Percentiles rank a stretch among this genome's conserved stretches.
Conservation (phyloP, 1,284 basidiomycete genomes). For the Ceratobasidium sp. region DNA sequence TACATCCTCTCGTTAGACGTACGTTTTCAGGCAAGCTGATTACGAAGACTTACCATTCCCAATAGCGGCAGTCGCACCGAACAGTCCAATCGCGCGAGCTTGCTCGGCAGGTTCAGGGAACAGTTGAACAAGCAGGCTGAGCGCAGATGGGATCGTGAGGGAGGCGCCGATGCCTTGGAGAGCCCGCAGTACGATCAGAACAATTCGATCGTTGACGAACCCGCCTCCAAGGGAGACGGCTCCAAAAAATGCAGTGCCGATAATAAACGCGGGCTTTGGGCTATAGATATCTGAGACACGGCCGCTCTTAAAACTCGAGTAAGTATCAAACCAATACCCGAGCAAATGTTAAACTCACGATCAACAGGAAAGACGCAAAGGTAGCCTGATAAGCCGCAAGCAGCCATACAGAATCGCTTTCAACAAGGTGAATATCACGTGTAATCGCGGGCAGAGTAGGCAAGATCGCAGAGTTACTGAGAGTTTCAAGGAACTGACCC, state of each 20-base stretch:
- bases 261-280: slow-evolving; percentile 42
- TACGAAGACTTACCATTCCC: slow-evolving; percentile 60
- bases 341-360: slow-evolving; percentile 9
- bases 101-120: slow-evolving; percentile 59
- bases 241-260: slow-evolving; percentile 33
- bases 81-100: slow-evolving; percentile 62
- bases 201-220: no score
- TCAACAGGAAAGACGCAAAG: slow-evolving; percentile 32
- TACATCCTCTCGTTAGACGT: slow-evolving; percentile 41
- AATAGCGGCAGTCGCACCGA: slow-evolving; percentile 63
- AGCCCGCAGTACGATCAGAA: no score
- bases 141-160: no score
- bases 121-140: no score
- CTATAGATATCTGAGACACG: slow-evolving; percentile 45
- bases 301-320: slow-evolving; percentile 10
- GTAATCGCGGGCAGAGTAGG: slow-evolving; percentile 60
- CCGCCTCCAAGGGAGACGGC: slow-evolving; percentile 31
- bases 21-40: slow-evolving; percentile 46
- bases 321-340: neutral
- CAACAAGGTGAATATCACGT: slow-evolving; percentile 48
- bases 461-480: slow-evolving; percentile 65
- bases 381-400: slow-evolving; percentile 40
- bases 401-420: slow-evolving; percentile 41
- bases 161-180: no score
- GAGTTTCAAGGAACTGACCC: slow-evolving; percentile 64